phyloP scores from a whole-genome alignment of 495 filamentous ascomycete species.

The Lepidopterella palustris region DNA sequence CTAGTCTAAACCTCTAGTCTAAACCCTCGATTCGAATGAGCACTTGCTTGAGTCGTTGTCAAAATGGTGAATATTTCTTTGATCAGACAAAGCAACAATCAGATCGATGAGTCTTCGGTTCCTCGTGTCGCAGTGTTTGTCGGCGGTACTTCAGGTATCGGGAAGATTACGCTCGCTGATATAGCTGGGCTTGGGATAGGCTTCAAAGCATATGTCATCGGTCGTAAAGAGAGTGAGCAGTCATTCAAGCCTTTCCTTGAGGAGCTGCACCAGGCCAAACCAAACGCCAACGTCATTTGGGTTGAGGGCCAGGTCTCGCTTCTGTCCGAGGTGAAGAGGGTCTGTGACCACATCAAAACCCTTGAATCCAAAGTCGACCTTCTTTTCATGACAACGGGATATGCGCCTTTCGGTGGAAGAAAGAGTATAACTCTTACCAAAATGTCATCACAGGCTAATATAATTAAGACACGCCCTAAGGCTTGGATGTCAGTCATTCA shows the following conservation, averaged over 20 bases:
- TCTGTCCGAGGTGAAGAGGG: slow-evolving; percentile 32
- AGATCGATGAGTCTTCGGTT: too few species aligned
- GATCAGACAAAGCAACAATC: too few species aligned
- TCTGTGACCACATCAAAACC: slow-evolving; percentile 33
- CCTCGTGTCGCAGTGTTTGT: slow-evolving; percentile 38
- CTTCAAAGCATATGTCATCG: slow-evolving; percentile 35
- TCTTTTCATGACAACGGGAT: slow-evolving; percentile 39
- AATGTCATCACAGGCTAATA: slow-evolving; percentile 29
- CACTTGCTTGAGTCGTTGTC: too few species aligned
- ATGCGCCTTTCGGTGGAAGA: slow-evolving; percentile 34
- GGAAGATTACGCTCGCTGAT: slow-evolving; percentile 31
- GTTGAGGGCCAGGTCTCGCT: slow-evolving; percentile 37
- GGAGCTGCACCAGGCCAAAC: slow-evolving; percentile 33
- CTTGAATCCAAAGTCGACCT: slow-evolving; percentile 34
- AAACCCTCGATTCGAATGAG: too few species aligned
- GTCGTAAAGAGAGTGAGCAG: slow-evolving; percentile 30
- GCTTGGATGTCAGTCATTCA: slow-evolving; percentile 23
- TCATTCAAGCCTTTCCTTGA: slow-evolving; percentile 27
- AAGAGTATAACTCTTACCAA: slow-evolving; percentile 31
- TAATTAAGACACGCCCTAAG: slow-evolving; percentile 31
- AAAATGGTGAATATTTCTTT: too few species aligned
- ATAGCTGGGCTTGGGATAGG: slow-evolving; percentile 27
- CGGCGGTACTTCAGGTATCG: slow-evolving; percentile 40
- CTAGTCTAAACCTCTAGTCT: too few species aligned
- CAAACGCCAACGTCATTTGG: slow-evolving; percentile 37